Evolutionary conservation across 176 grass and related monocot genomes (phyloP).

Genomic region (Calamus simplicifolius): DNA sequence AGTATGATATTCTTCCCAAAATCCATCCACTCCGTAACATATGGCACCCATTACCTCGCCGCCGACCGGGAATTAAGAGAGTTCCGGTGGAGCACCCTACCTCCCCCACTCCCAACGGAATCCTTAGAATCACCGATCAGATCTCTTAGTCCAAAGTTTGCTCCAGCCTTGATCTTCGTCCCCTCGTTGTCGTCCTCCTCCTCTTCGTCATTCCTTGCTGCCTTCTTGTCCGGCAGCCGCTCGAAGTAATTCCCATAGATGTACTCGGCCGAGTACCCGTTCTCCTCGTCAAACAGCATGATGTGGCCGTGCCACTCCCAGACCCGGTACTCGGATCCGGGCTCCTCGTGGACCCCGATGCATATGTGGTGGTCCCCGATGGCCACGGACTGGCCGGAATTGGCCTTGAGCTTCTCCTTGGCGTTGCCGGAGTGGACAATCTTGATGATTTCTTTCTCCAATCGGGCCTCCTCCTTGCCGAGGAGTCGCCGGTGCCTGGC

Average conservation of each 20-base stretch:
- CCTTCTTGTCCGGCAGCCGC: constrained; percentile 31
- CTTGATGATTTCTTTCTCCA: constrained; percentile 83
- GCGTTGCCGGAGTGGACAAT: constrained; percentile 52
- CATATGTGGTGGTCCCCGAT: constrained; percentile 89
- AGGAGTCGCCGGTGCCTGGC: constrained; percentile 40
- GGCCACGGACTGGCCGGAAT: constrained; percentile 78
- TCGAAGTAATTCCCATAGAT: constrained; percentile 95
- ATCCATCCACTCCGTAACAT: no score
- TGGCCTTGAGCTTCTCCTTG: constrained; percentile 61
- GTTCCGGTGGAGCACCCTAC: constrained; percentile 57
- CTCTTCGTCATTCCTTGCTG: constrained; percentile 53
- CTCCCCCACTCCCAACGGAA: constrained; percentile 18
- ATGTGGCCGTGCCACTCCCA: constrained; percentile 99
- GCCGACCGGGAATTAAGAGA: constrained; percentile 16
- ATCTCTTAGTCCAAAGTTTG: constrained; percentile 60
- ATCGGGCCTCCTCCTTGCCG: constrained; percentile 60
- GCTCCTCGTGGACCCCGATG: constrained; percentile 69
- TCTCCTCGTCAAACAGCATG: constrained; percentile 90
- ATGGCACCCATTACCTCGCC: background rate
- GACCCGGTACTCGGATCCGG: constrained; percentile 68
- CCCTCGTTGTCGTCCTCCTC: constrained; percentile 11
- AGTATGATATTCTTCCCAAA: no score
- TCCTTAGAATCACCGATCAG: constrained; percentile 42
- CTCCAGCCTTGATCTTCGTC: background rate
- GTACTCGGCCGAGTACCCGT: constrained; percentile 89